Base-by-base conservation (phyloP, 306 rosid species). In the Cucurbita ficifolia region DNA sequence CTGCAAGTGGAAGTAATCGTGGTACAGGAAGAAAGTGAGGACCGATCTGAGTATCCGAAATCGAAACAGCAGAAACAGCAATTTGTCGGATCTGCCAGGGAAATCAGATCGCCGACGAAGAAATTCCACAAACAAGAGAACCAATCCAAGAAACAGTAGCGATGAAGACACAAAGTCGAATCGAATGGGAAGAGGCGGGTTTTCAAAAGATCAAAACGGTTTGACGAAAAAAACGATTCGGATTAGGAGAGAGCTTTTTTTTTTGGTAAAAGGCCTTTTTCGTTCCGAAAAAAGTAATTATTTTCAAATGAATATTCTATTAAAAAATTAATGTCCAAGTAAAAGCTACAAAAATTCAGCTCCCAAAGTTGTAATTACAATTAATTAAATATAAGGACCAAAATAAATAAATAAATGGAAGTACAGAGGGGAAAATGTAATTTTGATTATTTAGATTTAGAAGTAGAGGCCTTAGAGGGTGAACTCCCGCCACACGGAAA, bases 151-250 rank as follows among this genome's bases (percentile, higher is more conserved):
- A 40, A 63, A 3, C 1, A 14, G 74, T 49, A 24, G 45, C 1
- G 51, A 17, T 51, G 56, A 36, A 42, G 10, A 45, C n/a, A 43
- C n/a, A 71, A n/a, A n/a, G 75, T 55, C 33, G 36, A 56, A 54
- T 72, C 21, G 76, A 72, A 72, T 54, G 13, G 64, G 64, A 39
- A 38, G 72, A 53, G 73, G 77, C 72, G 79, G 80, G 86, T 65
- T 35, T 55, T 4, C 70, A 12, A 54, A 78, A 78, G 11, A 50
- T 21, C 60, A 10, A 54, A 5, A 5, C 74, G 57, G 74, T 48
- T 68, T 40, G 14, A 24, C 11, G 19, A 68, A 21, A 42, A 46
- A 46, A 13, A 6, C 73, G 72, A 43, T 14, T 65, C n/a, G 5
- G 36, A 43, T 39, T 40, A 6, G 11, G 2, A 22, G 5, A 10